A percentile compares a stretch with the other conserved stretches of the same genome.
These are phyloP conservation scores for Phytophthora pseudosyringae DNA, from an alignment of 352 stramenopile species.

Conservation along the genomic window DNA sequence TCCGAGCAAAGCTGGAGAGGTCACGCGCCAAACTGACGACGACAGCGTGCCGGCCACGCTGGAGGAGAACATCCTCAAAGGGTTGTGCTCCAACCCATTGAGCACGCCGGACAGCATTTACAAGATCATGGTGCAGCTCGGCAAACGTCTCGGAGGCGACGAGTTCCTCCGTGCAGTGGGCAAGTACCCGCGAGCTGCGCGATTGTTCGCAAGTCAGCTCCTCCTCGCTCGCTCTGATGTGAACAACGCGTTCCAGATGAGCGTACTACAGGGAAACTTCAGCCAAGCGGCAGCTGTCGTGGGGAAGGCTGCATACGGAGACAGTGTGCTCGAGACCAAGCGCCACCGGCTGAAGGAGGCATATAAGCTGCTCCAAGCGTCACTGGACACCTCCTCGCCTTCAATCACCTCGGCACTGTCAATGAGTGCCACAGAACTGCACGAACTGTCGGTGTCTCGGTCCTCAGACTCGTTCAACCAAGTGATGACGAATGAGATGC, in stretches of 20 bases:
- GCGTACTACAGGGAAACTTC: slow-evolving; percentile 32
- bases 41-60: slow-evolving; percentile 23
- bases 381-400: slow-evolving; percentile 14
- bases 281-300: slow-evolving; percentile 41
- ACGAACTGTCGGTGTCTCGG: slow-evolving; percentile 23
- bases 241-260: slow-evolving; percentile 40
- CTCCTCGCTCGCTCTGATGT: slow-evolving; percentile 43
- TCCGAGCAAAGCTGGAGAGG: slow-evolving; percentile 1
- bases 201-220: slow-evolving; percentile 52
- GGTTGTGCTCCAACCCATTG: slow-evolving; percentile 48
- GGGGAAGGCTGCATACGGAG: slow-evolving; percentile 55
- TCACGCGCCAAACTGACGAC: background rate
- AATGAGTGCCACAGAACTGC: slow-evolving; percentile 21
- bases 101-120: slow-evolving; percentile 57
- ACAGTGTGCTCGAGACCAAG: slow-evolving; percentile 49
- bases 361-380: slow-evolving; percentile 37
- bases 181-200: slow-evolving; percentile 52
- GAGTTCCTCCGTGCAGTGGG: slow-evolving; percentile 46
- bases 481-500: slow-evolving; percentile 57
- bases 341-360: slow-evolving; percentile 48
- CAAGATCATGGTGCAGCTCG: slow-evolving; percentile 47
- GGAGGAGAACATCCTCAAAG: slow-evolving; percentile 58
- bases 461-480: slow-evolving; percentile 49
- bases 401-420: slow-evolving; percentile 28
- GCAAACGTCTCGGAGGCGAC: slow-evolving; percentile 30